Base-by-base conservation (phyloP, 768 basidiomycete genomes). In the Kwoniella bestiolae region DNA sequence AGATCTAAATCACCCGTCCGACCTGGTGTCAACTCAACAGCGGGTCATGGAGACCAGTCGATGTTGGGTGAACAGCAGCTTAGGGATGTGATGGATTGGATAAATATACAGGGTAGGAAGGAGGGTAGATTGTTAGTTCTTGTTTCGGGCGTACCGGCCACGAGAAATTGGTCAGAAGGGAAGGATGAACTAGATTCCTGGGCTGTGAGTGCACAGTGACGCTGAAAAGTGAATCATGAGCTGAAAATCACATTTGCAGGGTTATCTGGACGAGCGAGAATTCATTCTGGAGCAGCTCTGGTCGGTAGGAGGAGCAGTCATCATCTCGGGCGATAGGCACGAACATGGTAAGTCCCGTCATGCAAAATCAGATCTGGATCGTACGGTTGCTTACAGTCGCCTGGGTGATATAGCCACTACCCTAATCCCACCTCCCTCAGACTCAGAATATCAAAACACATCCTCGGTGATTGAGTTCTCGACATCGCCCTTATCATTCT, bases 401-500 rank as follows among this genome's bases (percentile, higher is more conserved):
- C 28, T 51, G 25, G 21, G 8, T n/a, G n/a, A n/a, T n/a, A 26
- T 21, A 58, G 56, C 56, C 26, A 46, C 56, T 2, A 58, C 56
- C 1, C 31, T 58, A 16, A 26, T 58, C 5, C 56, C 56, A 3
- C 56, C 56, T 32, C 45, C 41, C 11, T 14, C 25, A 4, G 41
- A 41, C 18, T 58, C 56, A n/a, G 41, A 11, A 26, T 58, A 45
- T n/a, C 56, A 38, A 46, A 3, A 5, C 7, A 23, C 21, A 12
- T 58, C 56, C 14, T 38, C 56, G 12, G 56, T 58, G 41, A 58
- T 58, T 41, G 56, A 58, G n/a, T 58, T 58, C 26, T 58, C 56
- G 4, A 58, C 56, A 16, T 58, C 56, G 3, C 56, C 56, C 7
- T 46, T 58, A 16, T 58, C 56, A 18, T 58, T 58, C 41, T 58